A percentile compares a stretch with the other conserved stretches of the same genome.
Evolutionary conservation across 371 early-diverging fungal genomes (phyloP).

Genomic region (Chytridium lagenaria): DNA sequence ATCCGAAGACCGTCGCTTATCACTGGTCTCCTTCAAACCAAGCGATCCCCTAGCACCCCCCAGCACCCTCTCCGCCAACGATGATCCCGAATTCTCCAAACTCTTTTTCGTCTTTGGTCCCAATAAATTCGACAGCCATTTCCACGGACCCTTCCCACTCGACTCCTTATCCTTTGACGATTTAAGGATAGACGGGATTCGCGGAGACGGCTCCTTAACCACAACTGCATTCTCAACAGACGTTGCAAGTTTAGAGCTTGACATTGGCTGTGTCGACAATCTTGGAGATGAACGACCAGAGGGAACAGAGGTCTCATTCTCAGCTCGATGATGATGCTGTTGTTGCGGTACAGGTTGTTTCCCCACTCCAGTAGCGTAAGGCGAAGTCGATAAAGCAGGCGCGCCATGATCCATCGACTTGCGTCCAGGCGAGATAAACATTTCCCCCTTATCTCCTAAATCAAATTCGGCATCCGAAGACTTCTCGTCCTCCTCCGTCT

Average conservation of each 20-base stretch:
- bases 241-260: neutral
- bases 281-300: neutral
- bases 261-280: neutral
- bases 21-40: neutral
- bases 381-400: neutral
- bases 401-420: neutral
- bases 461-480: neutral
- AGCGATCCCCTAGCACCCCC: neutral
- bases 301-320: neutral
- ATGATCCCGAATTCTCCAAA: neutral
- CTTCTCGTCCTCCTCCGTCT: neutral
- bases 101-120: neutral
- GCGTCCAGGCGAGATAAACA: neutral
- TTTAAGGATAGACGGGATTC: neutral
- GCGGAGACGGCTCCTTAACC: neutral
- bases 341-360: neutral
- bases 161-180: neutral
- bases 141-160: slow-evolving; percentile 8
- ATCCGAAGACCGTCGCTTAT: slow-evolving; percentile 11
- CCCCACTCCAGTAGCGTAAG: neutral
- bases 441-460: neutral
- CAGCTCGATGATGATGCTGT: neutral
- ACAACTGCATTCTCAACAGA: slow-evolving; percentile 3
- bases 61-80: slow-evolving; percentile 6
- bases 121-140: slow-evolving; percentile 17